phyloP scores from a whole-genome alignment of 352 stramenopile species.

The Globisporangium abappressorium region DNA sequence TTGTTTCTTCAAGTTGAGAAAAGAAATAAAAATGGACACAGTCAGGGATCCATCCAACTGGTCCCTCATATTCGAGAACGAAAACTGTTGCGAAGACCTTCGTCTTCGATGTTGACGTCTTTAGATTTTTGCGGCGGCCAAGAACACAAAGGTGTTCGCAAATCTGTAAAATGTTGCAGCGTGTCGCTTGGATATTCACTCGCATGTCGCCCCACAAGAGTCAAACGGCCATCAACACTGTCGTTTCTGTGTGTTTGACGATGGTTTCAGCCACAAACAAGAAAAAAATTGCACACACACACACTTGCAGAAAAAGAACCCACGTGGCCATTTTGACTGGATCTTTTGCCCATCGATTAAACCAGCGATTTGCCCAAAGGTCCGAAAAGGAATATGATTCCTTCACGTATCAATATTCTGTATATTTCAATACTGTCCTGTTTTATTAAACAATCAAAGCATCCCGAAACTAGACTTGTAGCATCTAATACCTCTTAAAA shows the following conservation, averaged over 20 bases:
- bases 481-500: background rate
- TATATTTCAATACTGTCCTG: background rate
- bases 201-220: background rate
- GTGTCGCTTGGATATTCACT: background rate
- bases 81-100: background rate
- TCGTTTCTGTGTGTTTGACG: background rate
- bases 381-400: background rate
- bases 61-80: background rate
- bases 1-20: background rate
- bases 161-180: background rate
- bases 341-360: slow-evolving; percentile 14
- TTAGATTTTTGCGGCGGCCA: background rate
- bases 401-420: background rate
- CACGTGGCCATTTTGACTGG: background rate
- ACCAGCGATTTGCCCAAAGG: background rate
- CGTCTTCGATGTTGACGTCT: background rate
- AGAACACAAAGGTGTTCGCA: background rate
- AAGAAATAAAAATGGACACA: no score
- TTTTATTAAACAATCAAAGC: background rate
- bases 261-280: background rate
- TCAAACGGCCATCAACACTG: background rate
- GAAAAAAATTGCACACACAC: no score
- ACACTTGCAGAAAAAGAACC: slow-evolving; percentile 3
- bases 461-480: background rate
- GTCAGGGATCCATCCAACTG: no score